Evolutionary conservation across 2,329 filamentous ascomycete genomes (phyloP).

Genomic region (Gremmenia infestans): DNA sequence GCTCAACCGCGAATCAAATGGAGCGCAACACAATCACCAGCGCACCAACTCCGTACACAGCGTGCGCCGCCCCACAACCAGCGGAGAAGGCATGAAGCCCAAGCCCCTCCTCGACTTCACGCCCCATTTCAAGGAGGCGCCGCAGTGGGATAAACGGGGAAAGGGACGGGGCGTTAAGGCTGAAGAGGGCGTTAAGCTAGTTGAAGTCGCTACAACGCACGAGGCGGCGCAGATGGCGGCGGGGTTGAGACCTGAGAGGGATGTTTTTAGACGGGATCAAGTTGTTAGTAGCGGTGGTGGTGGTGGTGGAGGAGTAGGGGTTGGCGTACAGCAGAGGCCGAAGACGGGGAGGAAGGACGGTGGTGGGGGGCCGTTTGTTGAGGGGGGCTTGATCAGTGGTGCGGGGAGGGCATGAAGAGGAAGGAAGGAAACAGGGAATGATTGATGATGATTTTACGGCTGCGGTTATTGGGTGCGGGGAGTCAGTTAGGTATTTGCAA

Average conservation of each 20-base stretch:
- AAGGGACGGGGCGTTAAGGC: slow-evolving; percentile 45
- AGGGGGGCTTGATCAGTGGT: slow-evolving; percentile 12
- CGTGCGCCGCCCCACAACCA: background rate
- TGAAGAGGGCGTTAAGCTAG: slow-evolving; percentile 39
- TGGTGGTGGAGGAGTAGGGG: background rate
- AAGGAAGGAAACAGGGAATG: background rate
- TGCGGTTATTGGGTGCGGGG: background rate
- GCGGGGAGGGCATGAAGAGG: background rate
- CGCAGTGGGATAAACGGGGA: slow-evolving; percentile 50
- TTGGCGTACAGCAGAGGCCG: slow-evolving; percentile 1
- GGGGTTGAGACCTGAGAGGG: slow-evolving; percentile 17
- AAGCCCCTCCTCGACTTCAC: slow-evolving; percentile 67
- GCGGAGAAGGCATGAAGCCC: slow-evolving; percentile 5
- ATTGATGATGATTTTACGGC: background rate
- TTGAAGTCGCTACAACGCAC: slow-evolving; percentile 39
- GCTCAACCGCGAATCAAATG: slow-evolving; percentile 15
- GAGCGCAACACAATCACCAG: slow-evolving; percentile 15
- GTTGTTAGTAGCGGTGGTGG: background rate
- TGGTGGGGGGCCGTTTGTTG: slow-evolving; percentile 12
- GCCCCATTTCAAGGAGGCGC: slow-evolving; percentile 58
- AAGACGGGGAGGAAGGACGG: slow-evolving; percentile 5
- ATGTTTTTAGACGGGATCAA: slow-evolving; percentile 25
- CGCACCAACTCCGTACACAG: slow-evolving; percentile 22
- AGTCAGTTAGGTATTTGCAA: background rate
- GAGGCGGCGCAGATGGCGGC: slow-evolving; percentile 8